A percentile compares a stretch with the other conserved stretches of the same genome.
phyloP scores from a whole-genome alignment of 164 flowering plant genomes.

The Stephania cephalantha region DNA sequence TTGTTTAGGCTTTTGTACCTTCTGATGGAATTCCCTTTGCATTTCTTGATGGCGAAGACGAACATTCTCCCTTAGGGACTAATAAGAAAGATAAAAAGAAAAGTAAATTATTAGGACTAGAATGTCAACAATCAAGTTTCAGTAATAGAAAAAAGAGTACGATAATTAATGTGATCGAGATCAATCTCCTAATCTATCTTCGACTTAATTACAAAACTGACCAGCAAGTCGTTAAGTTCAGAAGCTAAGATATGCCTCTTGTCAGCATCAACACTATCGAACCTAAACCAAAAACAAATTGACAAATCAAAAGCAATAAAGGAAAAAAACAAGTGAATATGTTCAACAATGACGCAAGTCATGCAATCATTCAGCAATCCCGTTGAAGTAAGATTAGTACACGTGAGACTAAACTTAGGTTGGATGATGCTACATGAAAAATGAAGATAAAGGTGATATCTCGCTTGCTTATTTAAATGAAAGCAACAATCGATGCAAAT shows the following conservation, averaged over 20 bases:
- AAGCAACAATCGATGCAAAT: too few relatives aligned
- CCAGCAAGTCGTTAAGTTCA: constrained; percentile 55
- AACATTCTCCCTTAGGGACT: constrained; percentile 61
- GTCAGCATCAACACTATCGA: constrained; percentile 28
- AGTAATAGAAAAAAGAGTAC: background rate
- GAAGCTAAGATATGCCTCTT: constrained; percentile 32
- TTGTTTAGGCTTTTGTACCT: constrained; percentile 34
- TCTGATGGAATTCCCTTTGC: constrained; percentile 64
- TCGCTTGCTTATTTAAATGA: too few relatives aligned
- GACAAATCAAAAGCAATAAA: background rate
- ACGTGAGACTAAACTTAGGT: background rate
- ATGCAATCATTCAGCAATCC: background rate
- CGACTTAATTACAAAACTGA: constrained; percentile 17
- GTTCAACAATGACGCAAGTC: background rate
- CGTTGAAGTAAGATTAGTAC: background rate
- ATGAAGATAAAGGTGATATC: too few relatives aligned
- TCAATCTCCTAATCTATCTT: background rate
- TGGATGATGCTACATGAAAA: too few relatives aligned
- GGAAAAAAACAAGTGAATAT: background rate
- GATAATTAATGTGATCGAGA: background rate
- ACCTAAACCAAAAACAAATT: constrained; percentile 36
- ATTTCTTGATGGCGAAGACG: constrained; percentile 59
- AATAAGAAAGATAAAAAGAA: constrained; percentile 2
- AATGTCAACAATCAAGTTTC: background rate
- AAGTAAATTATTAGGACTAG: background rate